These are phyloP conservation scores for Papiliotrema nemorosa DNA, from an alignment of 1,284 basidiomycete species.

Conservation along the genomic window DNA sequence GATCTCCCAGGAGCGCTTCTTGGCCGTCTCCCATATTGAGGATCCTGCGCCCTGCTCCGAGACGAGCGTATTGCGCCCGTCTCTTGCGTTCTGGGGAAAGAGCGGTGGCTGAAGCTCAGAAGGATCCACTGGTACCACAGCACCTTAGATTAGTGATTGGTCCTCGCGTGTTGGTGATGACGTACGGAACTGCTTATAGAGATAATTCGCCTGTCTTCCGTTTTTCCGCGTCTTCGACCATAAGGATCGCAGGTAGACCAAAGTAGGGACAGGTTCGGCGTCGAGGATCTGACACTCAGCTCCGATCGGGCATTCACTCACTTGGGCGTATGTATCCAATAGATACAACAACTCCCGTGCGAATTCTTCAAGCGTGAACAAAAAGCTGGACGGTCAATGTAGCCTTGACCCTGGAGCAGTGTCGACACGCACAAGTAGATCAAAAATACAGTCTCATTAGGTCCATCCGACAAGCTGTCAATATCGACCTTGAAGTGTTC, in stretches of 20 bases:
- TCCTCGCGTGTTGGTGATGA: conserved; percentile 6
- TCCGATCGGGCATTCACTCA: not conserved
- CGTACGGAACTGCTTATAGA: conserved; percentile 44
- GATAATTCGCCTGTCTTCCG: conserved; percentile 17
- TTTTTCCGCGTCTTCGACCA: conserved; percentile 3
- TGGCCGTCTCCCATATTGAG: conserved; percentile 58
- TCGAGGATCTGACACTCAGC: conserved; percentile 29
- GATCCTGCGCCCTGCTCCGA: conserved; percentile 56
- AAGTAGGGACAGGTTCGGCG: conserved; percentile 21
- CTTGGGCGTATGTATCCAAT: conserved; percentile 57
- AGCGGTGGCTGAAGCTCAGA: conserved; percentile 57
- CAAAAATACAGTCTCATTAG: conserved; percentile 64
- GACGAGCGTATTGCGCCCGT: conserved; percentile 78
- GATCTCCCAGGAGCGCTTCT: conserved; percentile 71
- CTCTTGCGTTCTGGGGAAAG: conserved; percentile 77
- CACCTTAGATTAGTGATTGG: conserved; percentile 51
- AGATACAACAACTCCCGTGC: conserved; percentile 73
- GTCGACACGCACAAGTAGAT: conserved; percentile 73
- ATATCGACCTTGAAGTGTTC: conserved; percentile 4
- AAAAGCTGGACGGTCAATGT: conserved; percentile 62
- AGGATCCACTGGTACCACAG: conserved; percentile 60
- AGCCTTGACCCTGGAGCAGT: too few species aligned
- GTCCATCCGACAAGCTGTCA: conserved; percentile 21
- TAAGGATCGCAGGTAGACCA: conserved; percentile 30
- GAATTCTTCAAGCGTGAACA: conserved; percentile 91